Evolutionary conservation across 345 rosid species (phyloP), one percentile per base, ranked within the genome.

Genomic region (Arabidopsis thaliana): DNA sequence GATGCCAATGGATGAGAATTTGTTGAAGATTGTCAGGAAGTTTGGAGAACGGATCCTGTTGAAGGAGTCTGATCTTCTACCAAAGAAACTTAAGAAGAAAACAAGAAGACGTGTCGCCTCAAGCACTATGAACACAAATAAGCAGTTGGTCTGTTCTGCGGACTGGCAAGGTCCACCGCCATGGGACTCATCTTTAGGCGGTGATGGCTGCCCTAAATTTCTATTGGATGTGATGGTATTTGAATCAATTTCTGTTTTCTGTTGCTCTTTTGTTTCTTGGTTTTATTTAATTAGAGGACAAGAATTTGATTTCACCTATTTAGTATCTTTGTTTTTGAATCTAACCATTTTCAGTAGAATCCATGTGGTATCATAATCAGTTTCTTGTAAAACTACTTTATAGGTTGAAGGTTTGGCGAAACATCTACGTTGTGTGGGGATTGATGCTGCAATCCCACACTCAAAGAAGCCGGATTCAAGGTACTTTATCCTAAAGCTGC

Each of bases 371-470:
- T 49, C 59, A 34, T 50, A 46, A 46, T 57, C 70, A 34, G 67
- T 73, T 67, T 45, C 69, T 82, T 32, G 78, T 66, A 14, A 8
- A 37, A 51, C 40, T 34, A 75, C 16, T 79, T 7, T 57, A 49
- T 79, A 93, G 96, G 89, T 93, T 74, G 98, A 91, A 85, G 96
- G 98, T 74, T 79, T 93, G 87, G 98, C 98, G 4, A 93, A 93
- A 79, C 97, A 93, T 86, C 81, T 93, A 55, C 90, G 93, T 2
- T 93, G 98, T 79, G 97, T 93, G 55, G 97, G 97, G 20, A 72
- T 93, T 52, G 97, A 93, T 83, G 98, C 97, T 78, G 96, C 97
- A 41, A 77, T 88, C 67, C 93, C 97, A 37, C 71, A 25, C 68
- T 84, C 84, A 0, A 91, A 76, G 79, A 91, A 80, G 80, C 97